Conservation (phyloP, 2,329 filamentous ascomycete genomes). For the Neonectria punicea region DNA sequence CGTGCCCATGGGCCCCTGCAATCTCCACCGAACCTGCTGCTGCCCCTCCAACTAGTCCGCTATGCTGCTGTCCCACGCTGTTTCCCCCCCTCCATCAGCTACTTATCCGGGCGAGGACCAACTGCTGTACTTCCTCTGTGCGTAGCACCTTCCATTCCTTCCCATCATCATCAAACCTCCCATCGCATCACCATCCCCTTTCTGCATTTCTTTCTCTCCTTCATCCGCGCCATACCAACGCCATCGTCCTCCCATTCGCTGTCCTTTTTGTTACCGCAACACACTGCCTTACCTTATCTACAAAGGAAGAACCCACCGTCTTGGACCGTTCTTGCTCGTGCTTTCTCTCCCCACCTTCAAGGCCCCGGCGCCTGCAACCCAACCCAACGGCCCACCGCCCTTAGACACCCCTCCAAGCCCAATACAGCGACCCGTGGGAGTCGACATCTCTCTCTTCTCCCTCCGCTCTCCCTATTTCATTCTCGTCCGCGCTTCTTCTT, state of each 20-base stretch:
- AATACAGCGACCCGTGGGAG: constrained; percentile 37
- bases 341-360: constrained; percentile 36
- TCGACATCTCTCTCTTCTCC: constrained; percentile 11
- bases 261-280: neutral
- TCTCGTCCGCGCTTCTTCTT: constrained; percentile 8
- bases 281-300: neutral
- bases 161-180: constrained; percentile 1
- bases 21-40: constrained; percentile 9
- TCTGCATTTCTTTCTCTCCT: neutral
- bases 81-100: constrained; percentile 5
- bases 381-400: constrained; percentile 45
- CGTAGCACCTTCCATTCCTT: neutral
- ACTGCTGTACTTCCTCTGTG: neutral
- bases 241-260: neutral
- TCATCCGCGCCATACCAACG: neutral
- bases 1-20: neutral
- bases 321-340: constrained; percentile 14
- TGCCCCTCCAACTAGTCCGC: neutral
- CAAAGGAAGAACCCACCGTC: constrained; percentile 3
- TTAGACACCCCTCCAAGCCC: constrained; percentile 42
- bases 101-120: too few species aligned
- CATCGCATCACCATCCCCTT: neutral
- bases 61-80: constrained; percentile 13
- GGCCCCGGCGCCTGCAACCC: constrained; percentile 42
- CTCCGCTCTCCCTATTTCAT: constrained; percentile 4